Evolutionary conservation across 768 basidiomycete species (phyloP).

Genomic region (Lactarius pseudohatsudake): DNA sequence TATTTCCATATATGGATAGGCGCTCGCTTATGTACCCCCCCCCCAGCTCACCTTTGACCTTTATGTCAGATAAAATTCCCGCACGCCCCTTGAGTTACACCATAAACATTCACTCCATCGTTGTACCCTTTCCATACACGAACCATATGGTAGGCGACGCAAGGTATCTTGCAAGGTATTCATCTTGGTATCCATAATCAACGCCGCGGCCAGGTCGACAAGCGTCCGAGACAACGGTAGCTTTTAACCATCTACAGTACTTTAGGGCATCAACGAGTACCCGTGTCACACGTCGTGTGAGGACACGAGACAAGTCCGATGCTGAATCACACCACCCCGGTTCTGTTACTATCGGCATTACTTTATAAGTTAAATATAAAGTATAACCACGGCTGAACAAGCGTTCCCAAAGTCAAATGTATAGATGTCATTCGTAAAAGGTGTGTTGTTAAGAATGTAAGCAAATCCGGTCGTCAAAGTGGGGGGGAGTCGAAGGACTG

Average conservation of each 20-base stretch:
- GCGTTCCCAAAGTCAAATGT: background rate
- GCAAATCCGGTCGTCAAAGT: background rate
- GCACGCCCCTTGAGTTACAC: too few relatives aligned
- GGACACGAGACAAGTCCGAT: background rate
- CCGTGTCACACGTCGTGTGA: background rate
- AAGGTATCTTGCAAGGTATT: too few relatives aligned
- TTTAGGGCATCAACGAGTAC: background rate
- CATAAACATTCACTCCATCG: background rate
- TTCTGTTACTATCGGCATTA: background rate
- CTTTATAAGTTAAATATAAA: background rate
- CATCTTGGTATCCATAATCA: too few relatives aligned
- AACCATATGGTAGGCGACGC: too few relatives aligned
- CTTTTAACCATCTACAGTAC: background rate
- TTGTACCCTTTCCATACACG: background rate
- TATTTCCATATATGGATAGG: too few relatives aligned
- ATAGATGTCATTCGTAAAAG: background rate
- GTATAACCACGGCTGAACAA: background rate
- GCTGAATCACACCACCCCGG: background rate
- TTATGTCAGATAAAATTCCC: too few relatives aligned
- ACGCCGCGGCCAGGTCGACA: background rate
- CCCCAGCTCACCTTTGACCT: too few relatives aligned
- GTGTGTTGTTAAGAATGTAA: background rate
- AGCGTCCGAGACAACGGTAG: background rate
- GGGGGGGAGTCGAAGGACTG: too few relatives aligned
- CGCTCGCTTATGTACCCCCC: too few relatives aligned